Evolutionary conservation across 352 stramenopile species (phyloP).

Genomic region (Phytophthora quininea): DNA sequence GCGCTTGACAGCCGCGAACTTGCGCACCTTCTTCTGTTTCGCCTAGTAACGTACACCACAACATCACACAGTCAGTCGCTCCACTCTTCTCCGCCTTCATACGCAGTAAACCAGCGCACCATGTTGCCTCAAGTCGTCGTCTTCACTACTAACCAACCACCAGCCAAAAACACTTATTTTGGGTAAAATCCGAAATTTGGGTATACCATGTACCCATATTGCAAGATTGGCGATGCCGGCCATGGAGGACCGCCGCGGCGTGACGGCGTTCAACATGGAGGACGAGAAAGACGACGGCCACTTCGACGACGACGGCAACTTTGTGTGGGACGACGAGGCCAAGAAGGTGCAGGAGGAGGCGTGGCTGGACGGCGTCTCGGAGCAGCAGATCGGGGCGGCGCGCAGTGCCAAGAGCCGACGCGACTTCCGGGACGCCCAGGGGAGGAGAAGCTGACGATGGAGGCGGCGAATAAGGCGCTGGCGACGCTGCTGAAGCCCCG

Average conservation of each 20-base stretch:
- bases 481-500: constrained; percentile 60
- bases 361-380: constrained; percentile 77
- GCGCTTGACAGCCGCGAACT: constrained; percentile 98
- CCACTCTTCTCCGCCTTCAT: background rate
- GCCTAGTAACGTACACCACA: constrained; percentile 50
- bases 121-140: background rate
- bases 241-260: constrained; percentile 34
- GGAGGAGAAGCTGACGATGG: constrained; percentile 62
- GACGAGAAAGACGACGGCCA: constrained; percentile 87
- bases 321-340: constrained; percentile 82
- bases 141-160: constrained; percentile 1
- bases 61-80: background rate
- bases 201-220: background rate
- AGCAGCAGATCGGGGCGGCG: constrained; percentile 74
- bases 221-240: constrained; percentile 16
- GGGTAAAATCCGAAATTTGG: background rate
- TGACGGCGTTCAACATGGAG: constrained; percentile 86
- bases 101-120: background rate
- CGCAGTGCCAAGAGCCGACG: constrained; percentile 65
- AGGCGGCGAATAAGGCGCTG: constrained; percentile 61
- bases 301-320: constrained; percentile 82
- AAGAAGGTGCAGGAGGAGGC: constrained; percentile 82
- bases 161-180: background rate
- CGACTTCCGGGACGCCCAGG: constrained; percentile 62
- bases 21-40: constrained; percentile 98